Base-by-base conservation (phyloP, 2,329 filamentous ascomycete genomes). In the Curvularia sp. region DNA sequence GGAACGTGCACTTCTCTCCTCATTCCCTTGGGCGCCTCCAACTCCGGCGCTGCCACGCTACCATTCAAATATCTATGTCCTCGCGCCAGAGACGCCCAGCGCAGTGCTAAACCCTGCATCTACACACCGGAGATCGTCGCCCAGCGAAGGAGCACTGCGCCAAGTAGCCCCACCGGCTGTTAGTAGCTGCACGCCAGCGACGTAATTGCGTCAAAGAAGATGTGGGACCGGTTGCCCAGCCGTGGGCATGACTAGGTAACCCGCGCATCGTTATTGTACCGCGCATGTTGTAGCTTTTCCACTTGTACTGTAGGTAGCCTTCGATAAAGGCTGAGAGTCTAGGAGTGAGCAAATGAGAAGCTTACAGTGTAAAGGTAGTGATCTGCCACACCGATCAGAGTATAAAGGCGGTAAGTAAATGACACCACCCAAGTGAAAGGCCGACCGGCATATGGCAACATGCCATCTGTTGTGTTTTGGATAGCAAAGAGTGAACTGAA, bases 391-490 rank as follows among this genome's bases (percentile, higher is more conserved):
- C 79, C 81, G 23, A 82, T 78, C 36, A 84, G 61, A 2, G 76
- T 80, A 63, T 83, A 82, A 0, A 83, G 66, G 60, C 87, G 85
- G 61, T 87, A 87, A 0, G 85, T 87, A 59, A 82, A 83, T 10
- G 80, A 82, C 36, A 77, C 71, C 1, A 71, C 64, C 5, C 70
- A 59, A 5, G 62, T 69, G 54, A 81, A 80, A 0, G 82, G 82
- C 8, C 75, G 72, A 1, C 83, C 82, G 4, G 81, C 83, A 59
- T 84, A 85, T 0, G 84, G 83, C 18, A 85, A 74, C 12, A 74
- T 74, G 5, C 82, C 82, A 45, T 80, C 76, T 1, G 70, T 59
- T 21, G 32, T 42, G 39, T 77, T 70, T 61, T 85, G 82, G 4
- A 80, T 59, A 1, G 77, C 77, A 51, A 84, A 84, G 6, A 83